These are phyloP conservation scores for Theileria annulata DNA, from an alignment of 169 alveolate species.

Conservation along the genomic window DNA sequence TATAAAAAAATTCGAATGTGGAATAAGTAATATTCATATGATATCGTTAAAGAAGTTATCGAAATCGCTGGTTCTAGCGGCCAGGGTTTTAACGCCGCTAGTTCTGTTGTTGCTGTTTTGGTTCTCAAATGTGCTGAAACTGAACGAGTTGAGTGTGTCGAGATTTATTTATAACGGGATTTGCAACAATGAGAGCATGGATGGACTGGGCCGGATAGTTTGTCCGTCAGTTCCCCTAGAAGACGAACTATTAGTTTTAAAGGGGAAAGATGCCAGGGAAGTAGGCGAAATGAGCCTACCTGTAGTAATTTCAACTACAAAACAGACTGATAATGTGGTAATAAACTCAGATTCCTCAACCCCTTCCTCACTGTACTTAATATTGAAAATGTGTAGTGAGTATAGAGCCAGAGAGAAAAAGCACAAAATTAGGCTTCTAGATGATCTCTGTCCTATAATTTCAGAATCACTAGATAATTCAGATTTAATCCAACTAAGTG, in stretches of 20 bases:
- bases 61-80: constrained; percentile 16
- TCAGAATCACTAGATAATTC: background rate
- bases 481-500: background rate
- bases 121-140: constrained; percentile 7
- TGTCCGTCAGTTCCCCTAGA: constrained; percentile 23
- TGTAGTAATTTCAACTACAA: constrained; percentile 8
- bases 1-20: background rate
- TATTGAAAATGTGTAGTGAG: constrained; percentile 9
- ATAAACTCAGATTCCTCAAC: constrained; percentile 17
- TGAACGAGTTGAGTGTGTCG: constrained; percentile 10
- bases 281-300: background rate
- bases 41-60: background rate
- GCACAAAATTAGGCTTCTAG: background rate
- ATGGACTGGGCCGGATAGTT: constrained; percentile 19
- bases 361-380: constrained; percentile 23
- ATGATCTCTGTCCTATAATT: constrained; percentile 11
- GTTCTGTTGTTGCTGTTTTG: background rate
- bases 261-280: background rate
- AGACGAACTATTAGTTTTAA: background rate
- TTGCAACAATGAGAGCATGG: constrained; percentile 19
- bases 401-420: background rate
- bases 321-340: background rate
- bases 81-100: constrained; percentile 3
- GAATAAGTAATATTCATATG: background rate
- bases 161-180: constrained; percentile 6